Evolutionary conservation across 208 protist species (phyloP).

Genomic region (Endotrypanum monterogeii): DNA sequence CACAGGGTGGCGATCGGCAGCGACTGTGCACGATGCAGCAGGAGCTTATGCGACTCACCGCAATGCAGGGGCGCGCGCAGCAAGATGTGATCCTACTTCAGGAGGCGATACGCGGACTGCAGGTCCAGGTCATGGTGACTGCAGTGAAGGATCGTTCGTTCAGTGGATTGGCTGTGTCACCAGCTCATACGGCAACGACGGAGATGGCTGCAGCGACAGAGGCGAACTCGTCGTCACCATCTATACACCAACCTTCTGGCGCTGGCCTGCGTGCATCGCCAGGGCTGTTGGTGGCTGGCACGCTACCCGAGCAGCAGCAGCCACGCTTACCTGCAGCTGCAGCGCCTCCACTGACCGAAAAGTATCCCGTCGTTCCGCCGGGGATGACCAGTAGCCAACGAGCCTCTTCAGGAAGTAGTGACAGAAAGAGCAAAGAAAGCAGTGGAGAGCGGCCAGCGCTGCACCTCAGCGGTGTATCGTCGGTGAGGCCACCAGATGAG

Average conservation of each 20-base stretch:
- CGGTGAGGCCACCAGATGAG: constrained; percentile 25
- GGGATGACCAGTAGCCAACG: constrained; percentile 19
- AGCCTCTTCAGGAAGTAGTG: constrained; percentile 11
- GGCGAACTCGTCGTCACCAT: constrained; percentile 26
- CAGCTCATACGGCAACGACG: constrained; percentile 32
- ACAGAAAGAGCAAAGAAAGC: constrained; percentile 16
- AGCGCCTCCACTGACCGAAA: neutral
- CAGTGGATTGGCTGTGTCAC: constrained; percentile 12
- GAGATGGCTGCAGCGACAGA: constrained; percentile 24
- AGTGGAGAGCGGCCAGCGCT: constrained; percentile 23
- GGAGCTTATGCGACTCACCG: constrained; percentile 17
- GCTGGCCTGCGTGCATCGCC: neutral
- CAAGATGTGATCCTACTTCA: constrained; percentile 25
- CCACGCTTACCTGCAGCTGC: neutral
- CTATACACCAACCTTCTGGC: constrained; percentile 14
- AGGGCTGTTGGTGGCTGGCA: neutral
- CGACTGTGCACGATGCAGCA: constrained; percentile 23
- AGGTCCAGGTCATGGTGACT: neutral
- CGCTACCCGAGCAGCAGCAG: neutral
- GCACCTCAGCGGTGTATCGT: constrained; percentile 42
- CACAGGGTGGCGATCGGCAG: constrained; percentile 14
- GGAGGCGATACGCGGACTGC: constrained; percentile 16
- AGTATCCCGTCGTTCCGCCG: neutral
- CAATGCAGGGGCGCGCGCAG: constrained; percentile 17
- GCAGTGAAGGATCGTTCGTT: constrained; percentile 7